Evolutionary conservation across 495 filamentous ascomycete genomes (phyloP).

Genomic region (Talaromyces nanjingensis): DNA sequence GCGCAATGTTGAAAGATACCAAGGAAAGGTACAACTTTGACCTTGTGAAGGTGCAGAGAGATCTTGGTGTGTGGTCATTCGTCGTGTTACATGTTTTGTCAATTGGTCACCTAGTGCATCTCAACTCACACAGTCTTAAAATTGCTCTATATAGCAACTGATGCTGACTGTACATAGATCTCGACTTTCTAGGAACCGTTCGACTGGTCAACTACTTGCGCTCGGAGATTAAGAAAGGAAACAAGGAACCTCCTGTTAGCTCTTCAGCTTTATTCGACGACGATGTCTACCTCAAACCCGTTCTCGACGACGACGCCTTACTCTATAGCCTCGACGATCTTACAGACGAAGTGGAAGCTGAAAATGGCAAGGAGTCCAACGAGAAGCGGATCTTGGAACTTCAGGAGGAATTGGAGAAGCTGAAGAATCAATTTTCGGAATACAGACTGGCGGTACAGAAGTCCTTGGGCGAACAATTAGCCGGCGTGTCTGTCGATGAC

Average conservation of each 20-base stretch:
- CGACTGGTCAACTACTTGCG: constrained; percentile 84
- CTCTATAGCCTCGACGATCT: constrained; percentile 79
- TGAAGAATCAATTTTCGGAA: constrained; percentile 61
- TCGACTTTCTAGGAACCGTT: constrained; percentile 78
- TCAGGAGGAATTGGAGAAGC: constrained; percentile 57
- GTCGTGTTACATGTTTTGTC: background rate
- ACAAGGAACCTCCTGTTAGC: constrained; percentile 46
- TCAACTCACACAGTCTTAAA: background rate
- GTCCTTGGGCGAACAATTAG: constrained; percentile 65
- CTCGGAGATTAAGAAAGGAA: constrained; percentile 43
- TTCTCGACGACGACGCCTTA: constrained; percentile 84
- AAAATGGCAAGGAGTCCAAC: constrained; percentile 17
- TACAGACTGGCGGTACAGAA: constrained; percentile 63
- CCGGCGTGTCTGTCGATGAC: constrained; percentile 22
- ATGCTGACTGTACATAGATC: constrained; percentile 28
- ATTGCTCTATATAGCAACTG: background rate
- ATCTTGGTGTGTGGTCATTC: constrained; percentile 46
- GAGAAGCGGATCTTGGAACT: constrained; percentile 58
- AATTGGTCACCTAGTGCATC: background rate
- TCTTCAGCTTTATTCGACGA: constrained; percentile 55
- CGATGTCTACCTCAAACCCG: constrained; percentile 72
- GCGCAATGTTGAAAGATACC: constrained; percentile 65
- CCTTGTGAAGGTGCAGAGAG: constrained; percentile 55
- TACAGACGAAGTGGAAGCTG: constrained; percentile 29
- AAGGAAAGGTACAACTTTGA: constrained; percentile 68